A percentile compares a stretch with the other conserved stretches of the same genome.
These are phyloP conservation scores for Colletotrichum theobromicola DNA, from an alignment of 2,329 filamentous ascomycete species.

Conservation along the genomic window DNA sequence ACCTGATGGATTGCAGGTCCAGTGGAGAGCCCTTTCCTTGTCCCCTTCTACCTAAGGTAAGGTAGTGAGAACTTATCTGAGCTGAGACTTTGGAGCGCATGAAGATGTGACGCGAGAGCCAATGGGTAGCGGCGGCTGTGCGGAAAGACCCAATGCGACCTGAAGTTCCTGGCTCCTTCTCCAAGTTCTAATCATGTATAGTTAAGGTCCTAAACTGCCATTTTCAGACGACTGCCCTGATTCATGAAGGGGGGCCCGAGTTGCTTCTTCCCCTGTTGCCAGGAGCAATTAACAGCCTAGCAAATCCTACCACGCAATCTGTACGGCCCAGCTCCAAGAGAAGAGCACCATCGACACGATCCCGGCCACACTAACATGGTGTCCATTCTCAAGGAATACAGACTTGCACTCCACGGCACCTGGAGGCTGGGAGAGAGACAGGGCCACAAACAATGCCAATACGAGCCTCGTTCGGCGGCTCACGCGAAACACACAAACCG, in stretches of 20 bases:
- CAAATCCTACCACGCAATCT: neutral
- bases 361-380: neutral
- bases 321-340: neutral
- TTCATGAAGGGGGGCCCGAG: neutral
- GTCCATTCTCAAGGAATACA: neutral
- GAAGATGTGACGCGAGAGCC: slow-evolving; percentile 5
- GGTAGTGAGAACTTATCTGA: neutral
- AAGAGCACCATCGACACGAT: neutral
- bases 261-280: neutral
- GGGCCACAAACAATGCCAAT: neutral
- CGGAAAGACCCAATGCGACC: neutral
- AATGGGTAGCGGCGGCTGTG: neutral
- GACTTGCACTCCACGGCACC: neutral
- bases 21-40: neutral
- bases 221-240: neutral
- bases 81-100: neutral
- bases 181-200: neutral
- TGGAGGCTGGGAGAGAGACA: neutral
- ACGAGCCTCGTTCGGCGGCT: neutral
- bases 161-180: neutral
- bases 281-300: neutral
- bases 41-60: neutral
- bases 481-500: slow-evolving; percentile 3
- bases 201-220: neutral
- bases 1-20: too few species aligned